Base-by-base conservation (phyloP, 345 rosid species). In the Abelmoschus esculentus region DNA sequence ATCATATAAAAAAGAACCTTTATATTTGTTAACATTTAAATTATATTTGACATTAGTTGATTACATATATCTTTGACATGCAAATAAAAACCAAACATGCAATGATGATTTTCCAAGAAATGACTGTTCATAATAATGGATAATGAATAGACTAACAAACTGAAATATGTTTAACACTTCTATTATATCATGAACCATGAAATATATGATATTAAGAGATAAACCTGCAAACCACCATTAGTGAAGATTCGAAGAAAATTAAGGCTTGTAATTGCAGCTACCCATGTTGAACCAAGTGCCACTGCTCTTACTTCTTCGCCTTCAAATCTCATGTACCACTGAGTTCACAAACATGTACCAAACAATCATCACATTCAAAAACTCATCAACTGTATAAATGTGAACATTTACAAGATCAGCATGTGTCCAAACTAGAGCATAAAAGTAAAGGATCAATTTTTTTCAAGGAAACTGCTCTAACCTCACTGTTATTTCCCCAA, bases 251-350 rank as follows among this genome's bases (percentile, higher is more conserved):
- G 96, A 72, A 91, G 91, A 75, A 88, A 84, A 80, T 91, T 91
- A 59, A 88, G 92, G 82, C 89, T 95, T 18, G 99, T 91, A 75
- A 88, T 70, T 70, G 96, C 99, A 84, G 99, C 96, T 71, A 91
- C 92, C 98, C 98, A 95, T 77, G 83, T 81, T 74, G 79, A 76
- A 44, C 99, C 99, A 54, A 90, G 84, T 32, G 96, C 89, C 13
- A 95, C 96, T 66, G 80, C 93, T 78, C 87, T 88, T 77, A 95
- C 98, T 80, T 91, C 98, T 86, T 95, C 99, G 44, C 89, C 96
- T 84, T 87, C 99, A 78, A 95, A 89, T 59, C 97, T 87, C 99
- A 91, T 90, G 61, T 96, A 91, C 99, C 98, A 95, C 99, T 91
- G 80, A n/a, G 61, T 67, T 77, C 71, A 71, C 63, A 78, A 78